Base-by-base conservation (phyloP, 2,329 filamentous ascomycete genomes). In the Botrytis deweyae region DNA sequence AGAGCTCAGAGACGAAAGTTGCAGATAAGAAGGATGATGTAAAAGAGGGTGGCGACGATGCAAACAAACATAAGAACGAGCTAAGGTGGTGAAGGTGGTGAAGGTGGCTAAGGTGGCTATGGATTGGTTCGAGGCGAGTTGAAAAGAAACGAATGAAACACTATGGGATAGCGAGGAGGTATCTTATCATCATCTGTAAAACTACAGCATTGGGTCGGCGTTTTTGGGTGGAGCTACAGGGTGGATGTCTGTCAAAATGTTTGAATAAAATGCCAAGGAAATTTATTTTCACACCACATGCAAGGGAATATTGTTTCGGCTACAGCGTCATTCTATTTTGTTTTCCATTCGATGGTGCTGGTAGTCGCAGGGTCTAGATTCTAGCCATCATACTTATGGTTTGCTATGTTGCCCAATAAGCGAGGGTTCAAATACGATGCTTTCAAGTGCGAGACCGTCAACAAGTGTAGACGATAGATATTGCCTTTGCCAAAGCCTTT, bases 51-150 rank as follows among this genome's bases (percentile, higher is more conserved):
- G 73, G 72, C 36, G 72, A 74, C 49, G 76, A 74, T 29, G 76
- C 77, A 44, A 76, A 77, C 58, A 75, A 77, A 74, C 64, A 77
- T 29, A 78, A 79, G 49, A 77, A 77, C 1, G 79, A 79, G 64
- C 73, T 80, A 73, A 77, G 79, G 61, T 81, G 80, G 80, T 79
- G 49, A 69, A 3, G 20, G 3, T 20, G 36, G 38, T n/a, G n/a
- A 73, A 77, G 79, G 61, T 81, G 80, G 80, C 78, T 38, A 69
- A 3, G 20, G 3, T 20, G 36, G 38, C 25, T 16, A 10, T 33
- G 7, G 6, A 33, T 20, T 1, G 40, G 8, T 69, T 22, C 8
- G n/a, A 38, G 38, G 38, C 40, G 36, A 42, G 9, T 10, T 18
- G 4, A 12, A 25, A n/a, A 4, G 14, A 33, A 22, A 44, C 25